Base-by-base conservation (phyloP, 2,329 filamentous ascomycete species). In the Aspergillus felis region DNA sequence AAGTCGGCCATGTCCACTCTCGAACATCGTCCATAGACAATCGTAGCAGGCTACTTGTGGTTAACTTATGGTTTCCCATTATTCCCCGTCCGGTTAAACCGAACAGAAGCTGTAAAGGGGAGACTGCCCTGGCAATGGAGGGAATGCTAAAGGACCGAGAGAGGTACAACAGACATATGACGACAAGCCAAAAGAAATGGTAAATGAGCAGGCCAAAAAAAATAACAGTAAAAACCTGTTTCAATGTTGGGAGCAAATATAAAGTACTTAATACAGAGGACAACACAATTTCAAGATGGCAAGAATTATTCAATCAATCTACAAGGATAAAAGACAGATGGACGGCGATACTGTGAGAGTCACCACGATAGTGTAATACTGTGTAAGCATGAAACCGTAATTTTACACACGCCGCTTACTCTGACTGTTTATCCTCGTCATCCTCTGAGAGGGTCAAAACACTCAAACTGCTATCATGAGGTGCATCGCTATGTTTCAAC, bases 1-100 rank as follows among this genome's bases (percentile, higher is more conserved):
- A 54, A 1, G 61, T 68, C 22, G 66, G 63, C 64, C 69, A 68
- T 9, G 58, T 67, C 44, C 68, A 32, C 12, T 63, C 49, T 27
- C 64, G 58, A 20, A 67, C 27, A 17, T 51, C 58, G 42, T 69
- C 65, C 38, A 63, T 64, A n/a, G 56, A 47, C 1, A 52, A 35
- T 56, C 67, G 66, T 38, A 70, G 57, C 38, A 65, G 53, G 9
- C 55, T 54, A 28, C 58, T 46, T 27, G 51, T 20, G 22, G 71
- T 61, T 59, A 55, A 46, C 55, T 59, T 64, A 69, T 65, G 48
- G 17, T 56, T 57, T 27, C 41, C 41, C 41, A 58, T 55, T 42
- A 22, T 32, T 28, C 22, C 44, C 12, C 44, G 1, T 24, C 44
- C 22, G 44, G 27, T 27, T 24, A 47, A 47, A 24, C 20, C 44